Base-by-base conservation (phyloP, 768 basidiomycete species). In the Calocybe cyanea region DNA sequence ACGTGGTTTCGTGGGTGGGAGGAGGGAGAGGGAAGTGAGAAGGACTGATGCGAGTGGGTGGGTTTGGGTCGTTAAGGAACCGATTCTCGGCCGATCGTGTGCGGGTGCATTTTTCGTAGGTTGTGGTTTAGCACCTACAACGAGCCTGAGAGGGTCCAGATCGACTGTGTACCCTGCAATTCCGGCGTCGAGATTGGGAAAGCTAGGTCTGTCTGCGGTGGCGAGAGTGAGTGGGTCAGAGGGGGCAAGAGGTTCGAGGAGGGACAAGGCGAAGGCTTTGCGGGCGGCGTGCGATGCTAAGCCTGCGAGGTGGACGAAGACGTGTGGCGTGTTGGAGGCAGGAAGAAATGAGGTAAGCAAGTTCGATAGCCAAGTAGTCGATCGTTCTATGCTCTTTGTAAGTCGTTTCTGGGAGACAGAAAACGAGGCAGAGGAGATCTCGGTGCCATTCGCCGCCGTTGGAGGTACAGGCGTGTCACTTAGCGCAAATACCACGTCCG, bases 361-460 rank as follows among this genome's bases (percentile, higher is more conserved):
- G 25, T 74, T 67, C 0, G 71, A 63, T 0, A 91, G 63, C 90
- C 90, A 92, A 0, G 72, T 63, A 0, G 68, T 57, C 2, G 81
- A 81, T 20, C 89, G 74, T 35, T 89, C 84, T 42, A 90, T 74
- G 56, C 83, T 83, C 58, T 90, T 92, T 20, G 77, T 81, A 4
- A 83, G 62, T 2, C 90, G 79, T 52, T 87, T 91, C 57, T 92
- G 90, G 3, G 88, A 90, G 49, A 80, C n/a, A n/a, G n/a, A n/a
- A n/a, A n/a, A n/a, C n/a, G n/a, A n/a, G n/a, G n/a, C n/a, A n/a
- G n/a, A n/a, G n/a, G n/a, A n/a, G n/a, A n/a, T n/a, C n/a, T n/a
- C n/a, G n/a, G n/a, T n/a, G n/a, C n/a, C n/a, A n/a, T n/a, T n/a
- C n/a, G n/a, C n/a, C n/a, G 85, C 79, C 0, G 79, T 75, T 2